A percentile compares a stretch with the other conserved stretches of the same genome.
These are phyloP conservation scores for Teratosphaeriaceae sp. DNA, from an alignment of 2,329 filamentous ascomycete genomes.

Conservation along the genomic window DNA sequence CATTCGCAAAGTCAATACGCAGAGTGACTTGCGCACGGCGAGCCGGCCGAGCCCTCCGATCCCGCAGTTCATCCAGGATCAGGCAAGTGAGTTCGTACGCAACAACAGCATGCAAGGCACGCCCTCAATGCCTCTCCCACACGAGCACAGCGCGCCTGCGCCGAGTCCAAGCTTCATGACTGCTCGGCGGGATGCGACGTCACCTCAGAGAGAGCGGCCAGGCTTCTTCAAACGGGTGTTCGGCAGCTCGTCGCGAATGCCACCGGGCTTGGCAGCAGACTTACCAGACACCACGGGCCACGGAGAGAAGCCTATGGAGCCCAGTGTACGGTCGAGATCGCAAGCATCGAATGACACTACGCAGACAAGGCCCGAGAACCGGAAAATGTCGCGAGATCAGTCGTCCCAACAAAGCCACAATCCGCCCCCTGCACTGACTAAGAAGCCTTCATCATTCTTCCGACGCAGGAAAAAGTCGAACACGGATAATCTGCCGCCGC, in stretches of 20 bases:
- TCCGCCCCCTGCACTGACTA: slow-evolving; percentile 52
- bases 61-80: slow-evolving; percentile 36
- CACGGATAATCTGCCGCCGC: slow-evolving; percentile 58
- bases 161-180: slow-evolving; percentile 40
- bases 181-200: slow-evolving; percentile 19
- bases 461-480: slow-evolving; percentile 86
- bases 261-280: slow-evolving; percentile 12
- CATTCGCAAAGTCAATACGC: slow-evolving; percentile 26
- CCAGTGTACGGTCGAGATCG: slow-evolving; percentile 10
- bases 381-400: slow-evolving; percentile 8
- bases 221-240: slow-evolving; percentile 95
- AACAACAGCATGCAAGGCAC: slow-evolving; percentile 33
- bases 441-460: slow-evolving; percentile 94
- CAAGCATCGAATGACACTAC: slow-evolving; percentile 9
- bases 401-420: slow-evolving; percentile 6
- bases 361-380: slow-evolving; percentile 8
- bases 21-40: slow-evolving; percentile 23
- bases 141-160: slow-evolving; percentile 47
- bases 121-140: slow-evolving; percentile 34
- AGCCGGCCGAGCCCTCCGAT: slow-evolving; percentile 21
- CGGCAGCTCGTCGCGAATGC: slow-evolving; percentile 38
- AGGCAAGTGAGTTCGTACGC: slow-evolving; percentile 44
- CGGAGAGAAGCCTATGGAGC: slow-evolving; percentile 6
- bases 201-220: slow-evolving; percentile 50
- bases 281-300: slow-evolving; percentile 4